Conservation (phyloP, 2,329 filamentous ascomycete genomes). For the Venturia nashicola region DNA sequence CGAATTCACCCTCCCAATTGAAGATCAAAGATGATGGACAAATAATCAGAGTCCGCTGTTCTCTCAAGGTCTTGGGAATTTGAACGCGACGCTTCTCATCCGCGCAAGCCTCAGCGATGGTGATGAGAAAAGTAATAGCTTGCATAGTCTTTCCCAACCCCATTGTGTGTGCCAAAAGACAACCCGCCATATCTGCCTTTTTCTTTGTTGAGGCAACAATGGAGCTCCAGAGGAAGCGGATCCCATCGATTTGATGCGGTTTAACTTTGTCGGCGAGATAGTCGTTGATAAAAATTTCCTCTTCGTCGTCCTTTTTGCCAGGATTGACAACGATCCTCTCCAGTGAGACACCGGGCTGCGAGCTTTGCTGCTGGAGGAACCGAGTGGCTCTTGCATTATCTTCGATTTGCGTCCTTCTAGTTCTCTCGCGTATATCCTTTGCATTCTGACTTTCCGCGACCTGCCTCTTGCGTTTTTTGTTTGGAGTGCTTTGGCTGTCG, state of each 20-base stretch:
- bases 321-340: conserved; percentile 51
- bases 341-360: conserved; percentile 14
- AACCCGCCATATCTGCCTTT: conserved; percentile 46
- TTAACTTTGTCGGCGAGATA: conserved; percentile 57
- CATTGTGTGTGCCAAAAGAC: conserved; percentile 80
- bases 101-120: conserved; percentile 52
- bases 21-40: conserved; percentile 64
- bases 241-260: conserved; percentile 66
- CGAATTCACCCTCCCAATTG: conserved; percentile 74
- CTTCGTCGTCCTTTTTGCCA: conserved; percentile 46
- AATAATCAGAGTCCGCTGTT: conserved; percentile 56
- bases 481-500: conserved; percentile 20
- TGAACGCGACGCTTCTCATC: conserved; percentile 51
- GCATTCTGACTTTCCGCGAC: conserved; percentile 37
- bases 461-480: conserved; percentile 25
- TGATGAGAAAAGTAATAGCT: conserved; percentile 68
- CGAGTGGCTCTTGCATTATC: conserved; percentile 33
- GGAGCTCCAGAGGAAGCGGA: conserved; percentile 83
- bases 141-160: conserved; percentile 90
- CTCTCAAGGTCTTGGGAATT: conserved; percentile 52
- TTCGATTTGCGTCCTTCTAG: conserved; percentile 20
- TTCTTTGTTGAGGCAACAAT: conserved; percentile 40
- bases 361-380: conserved; percentile 37
- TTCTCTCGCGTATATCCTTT: conserved; percentile 42
- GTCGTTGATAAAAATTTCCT: conserved; percentile 51